Conservation (phyloP, 1,284 basidiomycete species). For the Sutorius eximius region DNA sequence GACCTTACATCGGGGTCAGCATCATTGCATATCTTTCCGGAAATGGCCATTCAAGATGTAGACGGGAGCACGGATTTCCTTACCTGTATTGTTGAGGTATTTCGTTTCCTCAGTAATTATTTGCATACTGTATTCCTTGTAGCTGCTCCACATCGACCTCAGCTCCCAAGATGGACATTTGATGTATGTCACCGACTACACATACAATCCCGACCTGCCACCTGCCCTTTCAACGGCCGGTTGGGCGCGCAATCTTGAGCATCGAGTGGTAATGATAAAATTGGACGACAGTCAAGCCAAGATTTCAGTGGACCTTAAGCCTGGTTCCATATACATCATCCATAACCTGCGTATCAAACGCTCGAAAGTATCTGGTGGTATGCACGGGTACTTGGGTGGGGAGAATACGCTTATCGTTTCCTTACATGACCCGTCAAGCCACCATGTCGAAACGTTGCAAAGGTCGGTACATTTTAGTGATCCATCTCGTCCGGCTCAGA, state of each 20-base stretch:
- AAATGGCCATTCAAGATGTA: constrained; percentile 48
- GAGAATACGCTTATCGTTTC: constrained; percentile 50
- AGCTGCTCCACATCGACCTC: constrained; percentile 49
- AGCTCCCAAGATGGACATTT: constrained; percentile 35
- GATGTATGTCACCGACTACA: constrained; percentile 70
- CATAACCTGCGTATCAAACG: constrained; percentile 50
- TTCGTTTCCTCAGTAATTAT: background rate
- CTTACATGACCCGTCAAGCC: constrained; percentile 41
- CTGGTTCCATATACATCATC: constrained; percentile 49
- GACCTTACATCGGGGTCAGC: constrained; percentile 20
- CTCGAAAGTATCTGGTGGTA: constrained; percentile 21
- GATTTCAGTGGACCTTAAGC: constrained; percentile 39
- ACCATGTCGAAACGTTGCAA: constrained; percentile 32
- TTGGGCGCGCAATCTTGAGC: constrained; percentile 45
- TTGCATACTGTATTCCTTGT: constrained; percentile 3
- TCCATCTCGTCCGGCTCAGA: constrained; percentile 3
- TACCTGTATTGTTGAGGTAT: constrained; percentile 61
- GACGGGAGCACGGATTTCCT: constrained; percentile 45
- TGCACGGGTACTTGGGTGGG: constrained; percentile 56
- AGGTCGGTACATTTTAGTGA: constrained; percentile 11
- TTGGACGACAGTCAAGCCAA: constrained; percentile 51
- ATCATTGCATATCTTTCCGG: constrained; percentile 39
- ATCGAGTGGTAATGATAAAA: constrained; percentile 54
- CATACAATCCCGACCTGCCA: constrained; percentile 46
- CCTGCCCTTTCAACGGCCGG: constrained; percentile 26